Evolutionary conservation across 805 yeast genomes (phyloP).

Genomic region (Kregervanrija pseudodelftensis): DNA sequence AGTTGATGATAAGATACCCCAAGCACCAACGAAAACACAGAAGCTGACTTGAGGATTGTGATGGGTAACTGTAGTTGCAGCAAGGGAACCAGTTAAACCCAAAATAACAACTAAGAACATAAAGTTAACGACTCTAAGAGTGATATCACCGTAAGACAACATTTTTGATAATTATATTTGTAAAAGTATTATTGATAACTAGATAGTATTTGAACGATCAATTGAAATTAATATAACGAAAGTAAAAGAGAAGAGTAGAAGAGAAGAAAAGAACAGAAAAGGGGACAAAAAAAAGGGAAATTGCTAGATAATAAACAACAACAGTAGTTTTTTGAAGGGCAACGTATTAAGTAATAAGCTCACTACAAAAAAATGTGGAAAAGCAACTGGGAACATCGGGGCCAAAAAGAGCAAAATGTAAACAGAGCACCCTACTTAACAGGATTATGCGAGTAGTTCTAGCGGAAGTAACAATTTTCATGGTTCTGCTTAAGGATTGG

Average conservation of each 20-base stretch:
- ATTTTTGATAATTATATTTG: slow-evolving; percentile 8
- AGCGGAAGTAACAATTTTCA: too few relatives aligned
- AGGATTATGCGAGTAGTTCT: too few relatives aligned
- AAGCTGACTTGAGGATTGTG: slow-evolving; percentile 79
- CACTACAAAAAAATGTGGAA: too few relatives aligned
- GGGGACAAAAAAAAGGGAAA: background rate
- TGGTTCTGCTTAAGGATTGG: too few relatives aligned
- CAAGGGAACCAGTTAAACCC: slow-evolving; percentile 86
- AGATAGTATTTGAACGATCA: background rate
- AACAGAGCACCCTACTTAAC: too few relatives aligned
- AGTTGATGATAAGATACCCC: slow-evolving; percentile 73
- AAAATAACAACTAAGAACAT: slow-evolving; percentile 69
- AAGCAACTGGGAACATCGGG: too few relatives aligned
- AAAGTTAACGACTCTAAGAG: slow-evolving; percentile 70
- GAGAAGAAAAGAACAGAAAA: background rate
- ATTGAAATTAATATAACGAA: background rate
- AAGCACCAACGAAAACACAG: slow-evolving; percentile 80
- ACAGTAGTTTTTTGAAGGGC: too few relatives aligned
- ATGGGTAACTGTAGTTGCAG: slow-evolving; percentile 49
- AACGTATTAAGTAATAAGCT: too few relatives aligned
- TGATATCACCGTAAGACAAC: slow-evolving; percentile 67
- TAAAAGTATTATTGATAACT: background rate
- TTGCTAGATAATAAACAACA: background rate
- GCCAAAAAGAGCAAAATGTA: too few relatives aligned
- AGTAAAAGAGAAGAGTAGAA: background rate